Conservation (phyloP, 148 eudicot genomes). For the Polygonum aviculare region DNA sequence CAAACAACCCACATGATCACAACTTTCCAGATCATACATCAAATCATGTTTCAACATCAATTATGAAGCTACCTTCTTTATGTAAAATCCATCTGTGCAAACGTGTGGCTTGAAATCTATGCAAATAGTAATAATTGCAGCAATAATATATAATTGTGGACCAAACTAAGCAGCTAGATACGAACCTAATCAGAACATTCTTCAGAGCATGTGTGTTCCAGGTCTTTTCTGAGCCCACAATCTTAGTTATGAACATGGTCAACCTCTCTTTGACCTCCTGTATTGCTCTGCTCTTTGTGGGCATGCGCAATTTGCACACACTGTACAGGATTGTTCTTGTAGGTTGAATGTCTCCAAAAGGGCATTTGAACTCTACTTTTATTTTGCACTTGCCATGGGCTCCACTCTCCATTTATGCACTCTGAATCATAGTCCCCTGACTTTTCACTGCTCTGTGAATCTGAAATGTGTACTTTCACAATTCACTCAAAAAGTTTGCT, state of each 20-base stretch:
- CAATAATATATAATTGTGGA: neutral
- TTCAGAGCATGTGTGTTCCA: conserved; percentile 5
- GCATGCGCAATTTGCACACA: neutral
- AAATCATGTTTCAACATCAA: neutral
- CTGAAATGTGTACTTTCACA: too few relatives aligned
- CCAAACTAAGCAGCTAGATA: conserved; percentile 4
- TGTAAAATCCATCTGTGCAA: conserved; percentile 6
- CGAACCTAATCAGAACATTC: conserved; percentile 4
- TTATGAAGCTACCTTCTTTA: neutral
- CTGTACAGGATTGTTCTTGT: neutral
- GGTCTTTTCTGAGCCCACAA: neutral
- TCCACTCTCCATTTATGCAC: too few relatives aligned
- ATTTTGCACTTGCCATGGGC: too few relatives aligned
- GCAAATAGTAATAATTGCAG: neutral
- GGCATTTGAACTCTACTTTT: neutral
- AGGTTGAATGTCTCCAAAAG: neutral
- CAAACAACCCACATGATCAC: neutral
- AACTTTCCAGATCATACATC: neutral
- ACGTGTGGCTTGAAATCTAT: conserved; percentile 10
- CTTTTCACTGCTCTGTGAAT: too few relatives aligned
- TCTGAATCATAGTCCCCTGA: too few relatives aligned
- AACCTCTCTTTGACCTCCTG: neutral
- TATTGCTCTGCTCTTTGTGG: neutral
- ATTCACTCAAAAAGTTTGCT: neutral
- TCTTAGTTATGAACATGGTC: conserved; percentile 4